Evolutionary conservation across 2,329 filamentous ascomycete genomes (phyloP).

Genomic region (Aspergillus fijiensis): DNA sequence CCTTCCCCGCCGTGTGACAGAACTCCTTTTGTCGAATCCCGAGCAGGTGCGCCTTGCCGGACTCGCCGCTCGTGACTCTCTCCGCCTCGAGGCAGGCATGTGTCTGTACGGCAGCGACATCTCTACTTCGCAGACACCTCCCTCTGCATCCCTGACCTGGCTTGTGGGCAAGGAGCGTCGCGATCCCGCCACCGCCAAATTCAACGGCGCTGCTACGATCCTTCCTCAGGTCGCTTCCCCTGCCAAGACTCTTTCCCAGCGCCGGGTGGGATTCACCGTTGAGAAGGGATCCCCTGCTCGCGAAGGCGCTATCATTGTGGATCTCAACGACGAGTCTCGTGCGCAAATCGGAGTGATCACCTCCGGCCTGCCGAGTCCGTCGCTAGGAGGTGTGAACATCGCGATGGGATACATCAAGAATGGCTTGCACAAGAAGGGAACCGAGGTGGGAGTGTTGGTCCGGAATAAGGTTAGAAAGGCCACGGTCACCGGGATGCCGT

Average conservation of each 20-base stretch:
- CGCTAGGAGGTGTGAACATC: constrained; percentile 77
- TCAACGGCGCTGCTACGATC: constrained; percentile 80
- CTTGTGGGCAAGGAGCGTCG: constrained; percentile 79
- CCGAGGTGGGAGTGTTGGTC: constrained; percentile 74
- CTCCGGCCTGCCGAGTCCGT: constrained; percentile 85
- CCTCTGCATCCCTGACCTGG: constrained; percentile 70
- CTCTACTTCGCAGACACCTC: constrained; percentile 71
- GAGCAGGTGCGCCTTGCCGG: constrained; percentile 78
- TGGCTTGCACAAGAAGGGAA: constrained; percentile 79
- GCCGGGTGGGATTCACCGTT: constrained; percentile 77
- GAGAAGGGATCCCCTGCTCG: constrained; percentile 80
- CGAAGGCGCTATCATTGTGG: constrained; percentile 79
- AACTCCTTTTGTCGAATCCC: constrained; percentile 64
- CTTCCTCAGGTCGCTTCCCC: constrained; percentile 65
- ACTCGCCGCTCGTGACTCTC: constrained; percentile 84
- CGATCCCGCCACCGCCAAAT: constrained; percentile 59
- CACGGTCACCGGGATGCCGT: constrained; percentile 83
- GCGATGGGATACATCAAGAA: constrained; percentile 91
- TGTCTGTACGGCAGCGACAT: constrained; percentile 99
- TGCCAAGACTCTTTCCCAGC: constrained; percentile 62
- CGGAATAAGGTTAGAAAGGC: constrained; percentile 74
- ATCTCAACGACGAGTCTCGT: constrained; percentile 53
- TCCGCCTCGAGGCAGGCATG: constrained; percentile 95
- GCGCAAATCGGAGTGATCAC: constrained; percentile 76
- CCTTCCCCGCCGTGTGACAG: constrained; percentile 56